These are phyloP conservation scores for Beta vulgaris DNA, from an alignment of 148 eudicot species.

Conservation along the genomic window DNA sequence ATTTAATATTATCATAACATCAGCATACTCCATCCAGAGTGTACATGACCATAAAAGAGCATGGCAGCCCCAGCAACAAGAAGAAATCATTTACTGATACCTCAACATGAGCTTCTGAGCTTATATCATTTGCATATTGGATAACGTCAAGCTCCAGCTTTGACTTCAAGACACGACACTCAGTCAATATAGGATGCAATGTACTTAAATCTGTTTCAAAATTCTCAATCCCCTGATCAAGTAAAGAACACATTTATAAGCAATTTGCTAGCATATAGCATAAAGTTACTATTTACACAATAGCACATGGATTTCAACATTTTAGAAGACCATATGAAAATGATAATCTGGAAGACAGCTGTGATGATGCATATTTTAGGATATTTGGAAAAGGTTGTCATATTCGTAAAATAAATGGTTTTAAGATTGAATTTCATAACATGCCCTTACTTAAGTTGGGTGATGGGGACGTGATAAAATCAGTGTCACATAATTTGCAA, in stretches of 20 bases:
- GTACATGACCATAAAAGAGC: neutral
- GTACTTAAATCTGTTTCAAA: slow-evolving; percentile 62
- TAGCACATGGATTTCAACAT: neutral
- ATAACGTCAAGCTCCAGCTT: slow-evolving; percentile 77
- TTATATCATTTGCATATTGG: slow-evolving; percentile 90
- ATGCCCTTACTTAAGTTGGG: too few species aligned
- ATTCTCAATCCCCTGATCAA: slow-evolving; percentile 73
- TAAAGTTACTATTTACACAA: neutral
- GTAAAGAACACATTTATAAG: slow-evolving; percentile 9
- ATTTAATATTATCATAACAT: neutral
- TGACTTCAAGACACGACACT: slow-evolving; percentile 89
- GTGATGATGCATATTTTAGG: neutral
- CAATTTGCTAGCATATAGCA: neutral
- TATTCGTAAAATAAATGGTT: too few species aligned
- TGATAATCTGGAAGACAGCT: neutral
- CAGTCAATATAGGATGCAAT: slow-evolving; percentile 87
- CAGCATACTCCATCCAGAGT: neutral
- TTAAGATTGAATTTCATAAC: too few species aligned
- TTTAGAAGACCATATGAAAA: slow-evolving; percentile 4
- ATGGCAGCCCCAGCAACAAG: neutral
- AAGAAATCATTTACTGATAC: slow-evolving; percentile 32
- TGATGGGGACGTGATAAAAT: too few species aligned
- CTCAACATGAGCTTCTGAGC: slow-evolving; percentile 98
- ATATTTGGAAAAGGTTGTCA: too few species aligned
- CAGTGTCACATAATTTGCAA: too few species aligned